Evolutionary conservation across 176 grass and related monocot species (phyloP).

Genomic region (Triticum timopheevii): DNA sequence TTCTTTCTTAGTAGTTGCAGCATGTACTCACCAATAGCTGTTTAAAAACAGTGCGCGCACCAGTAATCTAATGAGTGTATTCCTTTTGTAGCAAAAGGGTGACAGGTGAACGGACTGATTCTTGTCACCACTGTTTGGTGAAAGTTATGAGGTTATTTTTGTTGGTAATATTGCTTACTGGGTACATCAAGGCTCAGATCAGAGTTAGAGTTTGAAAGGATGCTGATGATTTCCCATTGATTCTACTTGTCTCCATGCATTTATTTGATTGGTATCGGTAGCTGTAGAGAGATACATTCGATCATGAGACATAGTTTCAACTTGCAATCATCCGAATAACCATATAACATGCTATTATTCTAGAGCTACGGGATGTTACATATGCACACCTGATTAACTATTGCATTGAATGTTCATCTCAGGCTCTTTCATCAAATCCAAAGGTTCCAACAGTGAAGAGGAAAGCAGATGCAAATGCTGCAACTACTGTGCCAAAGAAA

Average conservation of each 20-base stretch:
- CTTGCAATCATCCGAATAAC: not conserved
- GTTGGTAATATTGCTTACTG: not conserved
- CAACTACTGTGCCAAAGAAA: not conserved
- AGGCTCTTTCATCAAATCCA: slow-evolving; percentile 29
- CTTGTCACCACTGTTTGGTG: not conserved
- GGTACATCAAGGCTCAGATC: not conserved
- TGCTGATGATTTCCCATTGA: not conserved
- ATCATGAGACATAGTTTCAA: slow-evolving; percentile 5
- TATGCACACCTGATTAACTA: slow-evolving; percentile 14
- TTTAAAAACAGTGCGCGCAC: not conserved
- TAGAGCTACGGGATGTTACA: not conserved
- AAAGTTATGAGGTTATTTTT: not conserved
- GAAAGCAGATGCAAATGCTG: slow-evolving; percentile 1
- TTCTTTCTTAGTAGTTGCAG: not conserved
- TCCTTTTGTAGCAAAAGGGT: not conserved
- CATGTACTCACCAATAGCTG: not conserved
- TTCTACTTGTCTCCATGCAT: slow-evolving; percentile 14
- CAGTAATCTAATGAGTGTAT: not conserved
- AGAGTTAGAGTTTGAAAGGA: not conserved
- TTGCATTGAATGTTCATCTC: slow-evolving; percentile 5
- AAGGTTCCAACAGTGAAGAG: slow-evolving; percentile 28
- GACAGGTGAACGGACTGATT: not conserved
- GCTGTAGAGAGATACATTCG: not conserved
- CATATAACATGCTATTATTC: slow-evolving; percentile 8
- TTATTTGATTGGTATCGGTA: not conserved